These are phyloP conservation scores for Neurospora intermedia DNA, from an alignment of 495 filamentous ascomycete species.

Conservation along the genomic window DNA sequence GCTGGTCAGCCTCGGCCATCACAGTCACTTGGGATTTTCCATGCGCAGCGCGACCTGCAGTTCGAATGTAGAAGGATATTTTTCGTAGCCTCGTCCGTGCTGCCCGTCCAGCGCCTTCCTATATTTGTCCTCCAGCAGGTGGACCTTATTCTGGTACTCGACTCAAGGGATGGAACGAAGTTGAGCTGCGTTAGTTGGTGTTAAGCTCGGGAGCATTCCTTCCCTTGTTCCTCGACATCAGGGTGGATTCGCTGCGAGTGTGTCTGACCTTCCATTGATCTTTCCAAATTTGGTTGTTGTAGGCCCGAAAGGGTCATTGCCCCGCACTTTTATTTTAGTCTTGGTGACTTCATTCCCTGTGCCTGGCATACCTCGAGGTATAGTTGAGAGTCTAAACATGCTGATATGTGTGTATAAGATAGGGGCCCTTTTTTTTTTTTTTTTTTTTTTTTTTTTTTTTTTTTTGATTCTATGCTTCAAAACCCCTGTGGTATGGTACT, in stretches of 20 bases:
- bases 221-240: not conserved
- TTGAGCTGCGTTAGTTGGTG: not conserved
- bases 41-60: not conserved
- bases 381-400: not conserved
- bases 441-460: not conserved
- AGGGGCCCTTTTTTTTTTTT: not conserved
- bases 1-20: not conserved
- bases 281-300: not conserved
- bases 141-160: not conserved
- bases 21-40: not conserved
- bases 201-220: not conserved
- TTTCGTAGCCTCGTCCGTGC: not conserved
- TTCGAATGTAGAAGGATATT: not conserved
- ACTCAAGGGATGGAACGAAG: not conserved
- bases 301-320: not conserved
- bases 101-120: not conserved
- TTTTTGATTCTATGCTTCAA: not conserved
- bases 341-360: not conserved
- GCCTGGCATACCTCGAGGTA: not conserved
- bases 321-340: not conserved
- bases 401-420: not conserved
- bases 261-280: not conserved
- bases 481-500: not conserved
- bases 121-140: not conserved
- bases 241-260: not conserved